Evolutionary conservation across 2,329 filamentous ascomycete genomes (phyloP), one percentile per base, ranked within the genome.

Genomic region (Achaetomium macrosporum): DNA sequence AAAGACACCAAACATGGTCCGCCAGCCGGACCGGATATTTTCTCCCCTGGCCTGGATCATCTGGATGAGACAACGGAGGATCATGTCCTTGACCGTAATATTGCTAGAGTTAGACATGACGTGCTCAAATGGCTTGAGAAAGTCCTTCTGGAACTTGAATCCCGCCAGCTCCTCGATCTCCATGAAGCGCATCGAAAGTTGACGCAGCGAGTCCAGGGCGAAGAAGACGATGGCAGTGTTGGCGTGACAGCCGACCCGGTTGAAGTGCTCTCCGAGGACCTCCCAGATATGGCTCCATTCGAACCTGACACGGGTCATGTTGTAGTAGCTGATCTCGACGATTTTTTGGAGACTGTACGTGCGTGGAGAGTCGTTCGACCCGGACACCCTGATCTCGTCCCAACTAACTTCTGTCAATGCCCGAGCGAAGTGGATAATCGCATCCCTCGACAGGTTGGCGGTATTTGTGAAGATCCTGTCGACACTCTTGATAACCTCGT

Each of bases 81-180:
- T 90, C 87, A 99, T 92, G 63, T 99, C 93, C 70, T 99, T 99
- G 63, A 99, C 93, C 0, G 88, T 84, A 16, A 96, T 84, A 58
- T 93, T 90, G 58, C 78, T 89, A 40, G 90, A 93, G 68, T 99
- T 97, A 53, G 88, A 85, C 74, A 99, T 89, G 62, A 99, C 90
- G 68, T 97, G 90, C 72, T 99, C 92, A 63, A 99, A 99, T 0
- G 95, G 93, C 70, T 96, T 97, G 50, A 99, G 73, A 68, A 99
- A 99, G 67, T 99, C 92, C 68, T 99, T 99, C 64, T 99, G 93
- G 66, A 99, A 99, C 69, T 97, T 97, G 81, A 99, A 99, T 64
- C 95, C 93, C 1, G 93, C 90, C 61, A 99, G 72, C 69, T 99
- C 93, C 67, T 96, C 93, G 56, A 97, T 90, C 70, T 99, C 93